These are phyloP conservation scores for Pyrrhoderma lamaoense DNA, from an alignment of 1,284 basidiomycete genomes.

Conservation along the genomic window DNA sequence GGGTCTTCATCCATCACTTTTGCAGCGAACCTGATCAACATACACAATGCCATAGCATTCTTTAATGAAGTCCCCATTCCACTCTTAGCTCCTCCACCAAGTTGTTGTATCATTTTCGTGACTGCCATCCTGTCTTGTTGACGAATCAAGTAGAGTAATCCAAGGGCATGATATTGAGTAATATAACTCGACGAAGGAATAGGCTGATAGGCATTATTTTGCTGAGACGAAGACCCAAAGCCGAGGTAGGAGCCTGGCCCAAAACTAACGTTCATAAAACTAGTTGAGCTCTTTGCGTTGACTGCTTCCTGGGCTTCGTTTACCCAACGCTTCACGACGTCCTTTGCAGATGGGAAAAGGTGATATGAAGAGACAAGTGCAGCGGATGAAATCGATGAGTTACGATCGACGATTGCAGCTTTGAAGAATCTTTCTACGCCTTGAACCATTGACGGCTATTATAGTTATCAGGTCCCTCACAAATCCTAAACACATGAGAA, in stretches of 20 bases:
- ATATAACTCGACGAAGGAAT: constrained; percentile 86
- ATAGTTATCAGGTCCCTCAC: background rate
- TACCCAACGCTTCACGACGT: constrained; percentile 96
- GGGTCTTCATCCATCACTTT: constrained; percentile 98
- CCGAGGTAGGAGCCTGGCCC: constrained; percentile 58
- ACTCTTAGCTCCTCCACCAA: constrained; percentile 76
- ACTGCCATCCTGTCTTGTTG: constrained; percentile 99
- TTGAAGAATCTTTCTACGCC: constrained; percentile 99
- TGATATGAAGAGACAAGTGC: constrained; percentile 97
- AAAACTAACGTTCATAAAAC: constrained; percentile 51
- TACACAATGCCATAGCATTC: constrained; percentile 98
- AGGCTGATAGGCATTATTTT: constrained; percentile 61
- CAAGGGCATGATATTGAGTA: constrained; percentile 96
- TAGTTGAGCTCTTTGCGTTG: constrained; percentile 75
- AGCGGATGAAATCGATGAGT: constrained; percentile 91
- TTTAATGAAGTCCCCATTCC: constrained; percentile 78
- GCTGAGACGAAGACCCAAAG: constrained; percentile 50
- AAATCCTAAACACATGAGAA: constrained; percentile 12
- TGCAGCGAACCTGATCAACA: constrained; percentile 96
- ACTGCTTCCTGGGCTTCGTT: constrained; percentile 98
- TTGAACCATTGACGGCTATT: constrained; percentile 92
- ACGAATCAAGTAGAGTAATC: constrained; percentile 89
- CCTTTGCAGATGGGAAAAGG: constrained; percentile 87
- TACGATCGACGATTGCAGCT: constrained; percentile 97
- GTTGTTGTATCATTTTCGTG: constrained; percentile 98